A percentile compares a stretch with the other conserved stretches of the same genome.
phyloP scores from a whole-genome alignment of 177 flowering plant genomes.

The Vitis hybrid region DNA sequence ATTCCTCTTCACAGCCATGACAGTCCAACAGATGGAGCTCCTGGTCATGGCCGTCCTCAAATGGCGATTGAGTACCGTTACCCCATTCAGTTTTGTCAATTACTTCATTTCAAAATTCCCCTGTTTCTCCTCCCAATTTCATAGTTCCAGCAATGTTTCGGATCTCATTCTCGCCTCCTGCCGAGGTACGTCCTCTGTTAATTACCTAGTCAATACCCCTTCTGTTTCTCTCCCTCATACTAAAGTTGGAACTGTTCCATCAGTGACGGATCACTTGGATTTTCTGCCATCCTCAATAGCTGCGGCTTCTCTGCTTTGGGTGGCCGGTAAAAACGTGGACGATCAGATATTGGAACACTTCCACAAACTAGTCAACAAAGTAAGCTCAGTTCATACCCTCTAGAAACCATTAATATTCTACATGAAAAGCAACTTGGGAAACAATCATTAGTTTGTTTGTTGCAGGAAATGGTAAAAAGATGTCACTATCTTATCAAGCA shows the following conservation, averaged over 20 bases:
- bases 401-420: too few species aligned
- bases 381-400: too few species aligned
- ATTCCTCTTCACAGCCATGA: neutral
- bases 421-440: too few species aligned
- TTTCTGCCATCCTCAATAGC: conserved; percentile 1
- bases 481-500: conserved; percentile 12
- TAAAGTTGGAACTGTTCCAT: neutral
- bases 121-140: neutral
- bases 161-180: neutral
- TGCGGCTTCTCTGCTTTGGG: neutral
- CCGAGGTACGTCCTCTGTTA: conserved; percentile 1
- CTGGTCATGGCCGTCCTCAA: conserved; percentile 5
- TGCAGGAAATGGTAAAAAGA: conserved; percentile 18
- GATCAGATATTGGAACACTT: too few species aligned
- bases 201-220: neutral
- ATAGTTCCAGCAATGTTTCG: neutral
- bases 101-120: neutral
- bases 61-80: conserved; percentile 5
- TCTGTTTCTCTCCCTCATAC: neutral
- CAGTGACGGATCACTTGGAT: conserved; percentile 3
- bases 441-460: neutral
- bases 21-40: conserved; percentile 11
- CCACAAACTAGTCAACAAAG: too few species aligned
- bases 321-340: neutral
- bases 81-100: conserved; percentile 5